These are phyloP conservation scores for Hypseocharis bilobata DNA, from an alignment of 441 rosid genomes.

Conservation along the genomic window DNA sequence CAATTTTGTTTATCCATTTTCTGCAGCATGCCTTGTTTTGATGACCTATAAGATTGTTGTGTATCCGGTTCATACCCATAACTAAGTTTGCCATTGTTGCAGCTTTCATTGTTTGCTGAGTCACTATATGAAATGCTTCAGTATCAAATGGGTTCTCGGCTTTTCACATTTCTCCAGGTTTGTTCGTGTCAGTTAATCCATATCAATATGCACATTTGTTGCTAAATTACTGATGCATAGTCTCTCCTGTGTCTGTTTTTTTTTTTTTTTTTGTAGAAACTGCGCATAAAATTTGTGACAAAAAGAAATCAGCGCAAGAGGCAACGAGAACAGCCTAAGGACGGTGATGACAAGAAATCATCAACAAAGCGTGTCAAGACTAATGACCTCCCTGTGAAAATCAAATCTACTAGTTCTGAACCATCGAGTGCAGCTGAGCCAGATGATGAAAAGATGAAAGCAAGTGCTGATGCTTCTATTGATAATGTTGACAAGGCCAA, in stretches of 20 bases:
- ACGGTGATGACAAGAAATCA: conserved; percentile 36
- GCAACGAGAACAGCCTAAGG: conserved; percentile 48
- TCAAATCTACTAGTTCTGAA: conserved; percentile 31
- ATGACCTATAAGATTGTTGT: background rate
- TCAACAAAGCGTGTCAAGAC: conserved; percentile 50
- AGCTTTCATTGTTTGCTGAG: conserved; percentile 94
- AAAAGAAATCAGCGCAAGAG: conserved; percentile 76
- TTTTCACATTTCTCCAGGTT: conserved; percentile 77
- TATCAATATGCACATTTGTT: conserved; percentile 9
- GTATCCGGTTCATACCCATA: background rate
- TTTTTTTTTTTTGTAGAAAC: conserved; percentile 41
- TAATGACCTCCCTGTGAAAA: conserved; percentile 42
- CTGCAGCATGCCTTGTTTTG: background rate
- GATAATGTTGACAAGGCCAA: conserved; percentile 28
- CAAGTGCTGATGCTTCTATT: conserved; percentile 27
- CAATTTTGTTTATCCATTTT: conserved; percentile 4
- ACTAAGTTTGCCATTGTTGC: conserved; percentile 23
- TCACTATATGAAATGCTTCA: conserved; percentile 86
- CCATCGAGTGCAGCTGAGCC: conserved; percentile 27
- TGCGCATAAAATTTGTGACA: conserved; percentile 50
- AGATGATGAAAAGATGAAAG: conserved; percentile 34
- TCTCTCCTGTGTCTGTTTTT: conserved; percentile 3
- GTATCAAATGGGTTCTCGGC: conserved; percentile 81
- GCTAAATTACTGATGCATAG: background rate
- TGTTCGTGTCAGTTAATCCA: conserved; percentile 19